Evolutionary conservation across 164 flowering plant species (phyloP), one percentile per base, ranked within the genome.

Genomic region (Pachysandra terminalis): DNA sequence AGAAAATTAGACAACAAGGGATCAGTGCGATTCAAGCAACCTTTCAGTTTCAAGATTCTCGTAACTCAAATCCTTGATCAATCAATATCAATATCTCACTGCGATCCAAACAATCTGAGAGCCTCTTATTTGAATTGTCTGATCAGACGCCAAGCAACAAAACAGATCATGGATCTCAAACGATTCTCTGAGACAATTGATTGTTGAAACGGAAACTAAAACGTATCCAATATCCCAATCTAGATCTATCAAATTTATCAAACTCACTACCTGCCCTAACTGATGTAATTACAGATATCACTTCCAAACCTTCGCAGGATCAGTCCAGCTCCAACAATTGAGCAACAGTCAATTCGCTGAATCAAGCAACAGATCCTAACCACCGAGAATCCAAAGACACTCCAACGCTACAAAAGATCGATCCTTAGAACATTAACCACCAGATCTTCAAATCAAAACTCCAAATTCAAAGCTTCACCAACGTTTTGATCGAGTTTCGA

Each of bases 81-180:
- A 67, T 35, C 68, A 56, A 40, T 40, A 67, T 35, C 68, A 56
- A 40, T 56, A 56, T 66, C 19, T 22, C 32, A 37, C 28, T 13
- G 16, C 19, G 19, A 56, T 5, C 19, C 23, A 24, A 32, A 14
- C n/a, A 61, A 68, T 22, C 54, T 52, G n/a, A 62, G 55, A 69
- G 19, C 19, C 66, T 40, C 13, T 15, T 23, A 45, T 25, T 51
- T 23, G 37, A 56, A 62, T 27, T 19, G 37, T 51, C 21, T 35
- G 37, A 53, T 40, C 49, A 10, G 51, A 12, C 10, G 1, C 51
- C 14, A 5, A 45, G 51, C 51, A 10, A 45, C 45, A 40, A 40
- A 5, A 5, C 51, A 1, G 16, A 45, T 13, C 10, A 15, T 45
- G 51, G 51, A 32, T 32, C 37, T 32, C 37, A 7, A 32, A 3